Conservation (phyloP, 192 early-diverging fungal genomes). For the Coemansia sp. region DNA sequence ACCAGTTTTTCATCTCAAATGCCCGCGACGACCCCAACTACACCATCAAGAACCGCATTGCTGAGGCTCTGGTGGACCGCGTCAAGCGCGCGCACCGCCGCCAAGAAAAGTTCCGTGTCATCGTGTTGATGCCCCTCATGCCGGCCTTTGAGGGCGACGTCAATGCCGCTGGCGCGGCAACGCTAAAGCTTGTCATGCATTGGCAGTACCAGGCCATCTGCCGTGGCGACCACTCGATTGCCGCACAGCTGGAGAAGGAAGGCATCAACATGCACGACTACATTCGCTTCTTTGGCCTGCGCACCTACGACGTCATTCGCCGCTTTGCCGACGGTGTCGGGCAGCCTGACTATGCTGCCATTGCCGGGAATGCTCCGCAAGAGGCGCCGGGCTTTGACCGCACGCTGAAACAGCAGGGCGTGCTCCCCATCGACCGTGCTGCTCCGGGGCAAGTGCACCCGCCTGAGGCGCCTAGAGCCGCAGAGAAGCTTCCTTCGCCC, state of each 20-base stretch:
- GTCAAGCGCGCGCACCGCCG: slow-evolving; percentile 69
- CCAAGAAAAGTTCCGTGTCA: slow-evolving; percentile 68
- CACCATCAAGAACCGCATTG: slow-evolving; percentile 79
- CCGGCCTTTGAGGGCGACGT: slow-evolving; percentile 85
- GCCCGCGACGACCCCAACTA: slow-evolving; percentile 49
- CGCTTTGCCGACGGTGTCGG: slow-evolving; percentile 26
- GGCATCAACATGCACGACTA: slow-evolving; percentile 62
- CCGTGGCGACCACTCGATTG: slow-evolving; percentile 67
- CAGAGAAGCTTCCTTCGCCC: background rate
- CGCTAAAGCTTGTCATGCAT: slow-evolving; percentile 72
- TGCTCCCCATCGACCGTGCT: slow-evolving; percentile 22
- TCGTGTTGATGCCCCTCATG: slow-evolving; percentile 77
- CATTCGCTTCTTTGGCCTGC: slow-evolving; percentile 72
- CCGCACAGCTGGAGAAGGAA: slow-evolving; percentile 55
- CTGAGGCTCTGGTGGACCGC: slow-evolving; percentile 70
- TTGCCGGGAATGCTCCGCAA: slow-evolving; percentile 36
- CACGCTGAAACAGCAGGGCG: slow-evolving; percentile 21
- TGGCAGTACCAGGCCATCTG: slow-evolving; percentile 77
- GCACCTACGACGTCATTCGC: slow-evolving; percentile 68
- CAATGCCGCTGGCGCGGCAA: slow-evolving; percentile 65
- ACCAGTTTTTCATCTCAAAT: slow-evolving; percentile 83
- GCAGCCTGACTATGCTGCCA: slow-evolving; percentile 19
- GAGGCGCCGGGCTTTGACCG: slow-evolving; percentile 35
- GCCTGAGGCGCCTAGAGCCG: background rate
- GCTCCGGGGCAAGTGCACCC: background rate